Evolutionary conservation across 768 basidiomycete species (phyloP).

Genomic region (Vararia minispora): DNA sequence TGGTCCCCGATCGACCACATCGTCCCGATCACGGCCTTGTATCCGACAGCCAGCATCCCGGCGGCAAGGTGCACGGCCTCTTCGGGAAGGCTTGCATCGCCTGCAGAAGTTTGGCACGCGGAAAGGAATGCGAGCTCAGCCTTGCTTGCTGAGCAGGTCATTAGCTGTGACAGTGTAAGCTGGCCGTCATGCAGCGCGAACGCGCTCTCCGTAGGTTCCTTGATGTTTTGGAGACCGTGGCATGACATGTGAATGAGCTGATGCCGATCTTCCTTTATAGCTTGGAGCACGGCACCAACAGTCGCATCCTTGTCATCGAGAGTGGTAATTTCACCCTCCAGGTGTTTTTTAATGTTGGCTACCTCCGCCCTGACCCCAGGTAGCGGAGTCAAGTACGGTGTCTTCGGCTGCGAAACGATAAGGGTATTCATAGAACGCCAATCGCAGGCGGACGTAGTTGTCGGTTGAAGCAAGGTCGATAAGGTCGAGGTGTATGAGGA

Average conservation of each 20-base stretch:
- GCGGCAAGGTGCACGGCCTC: slow-evolving; percentile 7
- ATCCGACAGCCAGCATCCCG: slow-evolving; percentile 5
- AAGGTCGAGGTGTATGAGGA: neutral
- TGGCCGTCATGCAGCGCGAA: slow-evolving; percentile 7
- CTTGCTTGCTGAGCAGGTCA: slow-evolving; percentile 7
- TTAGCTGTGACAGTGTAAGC: slow-evolving; percentile 3
- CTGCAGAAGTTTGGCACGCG: slow-evolving; percentile 7
- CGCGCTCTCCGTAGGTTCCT: slow-evolving; percentile 8
- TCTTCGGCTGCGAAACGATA: too few relatives aligned
- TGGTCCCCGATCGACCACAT: slow-evolving; percentile 8
- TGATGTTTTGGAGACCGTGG: slow-evolving; percentile 9
- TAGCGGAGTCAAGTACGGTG: too few relatives aligned
- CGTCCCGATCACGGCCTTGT: slow-evolving; percentile 4
- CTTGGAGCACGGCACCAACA: slow-evolving; percentile 1
- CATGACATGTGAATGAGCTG: slow-evolving; percentile 12
- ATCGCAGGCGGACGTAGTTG: too few relatives aligned
- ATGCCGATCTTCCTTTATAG: slow-evolving; percentile 4
- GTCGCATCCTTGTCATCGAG: slow-evolving; percentile 1
- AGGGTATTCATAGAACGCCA: too few relatives aligned
- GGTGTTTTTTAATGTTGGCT: neutral
- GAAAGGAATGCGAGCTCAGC: slow-evolving; percentile 2
- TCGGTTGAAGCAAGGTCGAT: neutral
- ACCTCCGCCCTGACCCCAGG: too few relatives aligned
- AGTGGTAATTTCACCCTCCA: neutral
- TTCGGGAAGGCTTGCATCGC: slow-evolving; percentile 1